Base-by-base conservation (phyloP, 805 yeast genomes). In the Groenewaldozyma tartarivorans region DNA sequence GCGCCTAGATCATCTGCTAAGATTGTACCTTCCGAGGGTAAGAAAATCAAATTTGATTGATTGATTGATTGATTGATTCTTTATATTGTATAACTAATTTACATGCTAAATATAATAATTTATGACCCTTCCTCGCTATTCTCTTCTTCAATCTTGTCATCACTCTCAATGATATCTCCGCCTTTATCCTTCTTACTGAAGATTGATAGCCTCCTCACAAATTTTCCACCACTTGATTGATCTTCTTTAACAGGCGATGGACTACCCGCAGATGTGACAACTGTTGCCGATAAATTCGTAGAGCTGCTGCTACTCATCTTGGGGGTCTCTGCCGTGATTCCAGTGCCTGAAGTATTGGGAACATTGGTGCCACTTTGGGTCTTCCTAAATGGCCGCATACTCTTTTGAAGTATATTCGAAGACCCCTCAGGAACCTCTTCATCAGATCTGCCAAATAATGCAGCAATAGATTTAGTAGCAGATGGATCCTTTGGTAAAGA, bases 1-100 rank as follows among this genome's bases (percentile, higher is more conserved):
- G 96, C 97, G 2, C 94, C 75, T 63, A 77, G 97, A 66, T 94
- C 79, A 5, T 80, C 84, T 53, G 85, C 86, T 16, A 88, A 94
- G 4, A 84, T 90, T 56, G 94, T 87, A 21, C 77, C 84, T 38
- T 81, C 96, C 1, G 69, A 79, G n/a, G 97, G 97, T 59, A 88
- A 84, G 30, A 38, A 38, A 34, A 30, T 31, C 17, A 38, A 35
- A 3, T 38, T 38, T 27, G 36, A 21, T 9, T 30, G 7, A n/a
- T 7, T 17, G 15, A n/a, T 18, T 32, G 35, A 15, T n/a, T n/a
- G n/a, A n/a, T n/a, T n/a, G n/a, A n/a, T n/a, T n/a, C n/a, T n/a
- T n/a, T n/a, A n/a, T n/a, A n/a, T n/a, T n/a, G n/a, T n/a, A n/a
- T n/a, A n/a, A n/a, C n/a, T n/a, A n/a, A n/a, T n/a, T n/a, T n/a